Base-by-base conservation (phyloP, 2,329 filamentous ascomycete genomes). In the Phialophora chinensis region DNA sequence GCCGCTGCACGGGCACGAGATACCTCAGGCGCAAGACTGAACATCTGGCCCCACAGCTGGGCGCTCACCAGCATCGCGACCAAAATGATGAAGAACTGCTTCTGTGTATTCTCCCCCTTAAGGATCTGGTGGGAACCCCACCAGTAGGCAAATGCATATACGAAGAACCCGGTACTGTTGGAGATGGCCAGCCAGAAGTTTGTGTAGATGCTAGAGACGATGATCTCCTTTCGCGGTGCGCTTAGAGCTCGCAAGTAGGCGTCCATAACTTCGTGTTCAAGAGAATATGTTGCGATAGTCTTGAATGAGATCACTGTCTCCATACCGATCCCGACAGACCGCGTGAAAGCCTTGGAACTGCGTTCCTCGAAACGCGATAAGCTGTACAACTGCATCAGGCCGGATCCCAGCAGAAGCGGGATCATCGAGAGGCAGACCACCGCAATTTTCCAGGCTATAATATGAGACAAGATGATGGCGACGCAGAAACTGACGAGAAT, bases 381-480 rank as follows among this genome's bases (percentile, higher is more conserved):
- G 31, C 31, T 33, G 31, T 33, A 11, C 10, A 92, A 81, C 69
- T 90, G 86, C 85, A 92, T 87, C 68, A 90, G 84, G 0, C 90
- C 90, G 0, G 89, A 84, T 1, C 87, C 87, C 0, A 93, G 81
- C 5, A 92, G 84, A 10, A 92, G 77, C 0, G 90, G 91, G 0
- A 92, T 86, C 8, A 87, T 82, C 0, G 89, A 84, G 5, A 93
- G 81, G 62, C 89, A 89, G 3, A 93, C 90, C 14, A 93, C 78
- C 0, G 90, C 90, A 67, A 93, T 91, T 73, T 87, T 90, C 91
- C 90, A 93, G 2, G 88, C 88, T 55, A 93, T 82, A 53, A 91
- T 86, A 68, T 91, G 88, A 0, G 89, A 87, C 10, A 92, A 74
- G 33, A 90, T 85, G 62, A 92, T 87, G 1, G 88, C 89, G 0